A percentile compares a stretch with the other conserved stretches of the same genome.
These are phyloP conservation scores for Fusarium nisikadoi DNA, from an alignment of 2,329 filamentous ascomycete genomes.

Conservation along the genomic window DNA sequence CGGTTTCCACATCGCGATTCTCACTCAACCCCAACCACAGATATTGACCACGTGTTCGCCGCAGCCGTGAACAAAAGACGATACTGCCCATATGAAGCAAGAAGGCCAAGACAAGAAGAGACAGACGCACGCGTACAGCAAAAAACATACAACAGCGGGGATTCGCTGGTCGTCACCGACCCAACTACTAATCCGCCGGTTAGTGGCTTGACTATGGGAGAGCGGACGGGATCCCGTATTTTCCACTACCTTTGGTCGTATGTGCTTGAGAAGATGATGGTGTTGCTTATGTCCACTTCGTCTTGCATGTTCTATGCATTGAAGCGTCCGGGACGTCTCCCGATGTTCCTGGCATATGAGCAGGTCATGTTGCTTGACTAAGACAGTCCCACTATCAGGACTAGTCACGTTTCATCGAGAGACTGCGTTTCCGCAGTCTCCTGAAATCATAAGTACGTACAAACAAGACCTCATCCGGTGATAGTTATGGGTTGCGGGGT, in stretches of 20 bases:
- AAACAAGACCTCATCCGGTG: background rate
- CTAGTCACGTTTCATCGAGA: background rate
- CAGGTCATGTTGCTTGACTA: background rate
- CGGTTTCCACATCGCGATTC: background rate
- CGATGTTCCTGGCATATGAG: conserved; percentile 7
- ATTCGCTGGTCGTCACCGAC: conserved; percentile 38
- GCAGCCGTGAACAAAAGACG: background rate
- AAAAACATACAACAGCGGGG: conserved; percentile 39
- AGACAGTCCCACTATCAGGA: background rate
- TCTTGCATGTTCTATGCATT: background rate
- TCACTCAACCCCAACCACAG: background rate
- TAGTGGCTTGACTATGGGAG: conserved; percentile 34
- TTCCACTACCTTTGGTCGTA: conserved; percentile 39
- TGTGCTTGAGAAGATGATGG: background rate
- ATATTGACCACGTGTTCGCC: background rate
- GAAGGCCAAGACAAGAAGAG: background rate
- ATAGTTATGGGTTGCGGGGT: background rate
- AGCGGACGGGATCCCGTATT: conserved; percentile 40
- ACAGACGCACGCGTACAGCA: background rate
- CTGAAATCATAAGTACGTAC: background rate
- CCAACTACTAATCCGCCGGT: conserved; percentile 37
- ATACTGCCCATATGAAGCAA: background rate
- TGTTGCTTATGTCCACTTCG: background rate
- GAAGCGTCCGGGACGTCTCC: conserved; percentile 8
- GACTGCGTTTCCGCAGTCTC: background rate